A percentile compares a stretch with the other conserved stretches of the same genome.
These are phyloP conservation scores for Fusarium piperis DNA, from an alignment of 2,329 filamentous ascomycete species.

Conservation along the genomic window DNA sequence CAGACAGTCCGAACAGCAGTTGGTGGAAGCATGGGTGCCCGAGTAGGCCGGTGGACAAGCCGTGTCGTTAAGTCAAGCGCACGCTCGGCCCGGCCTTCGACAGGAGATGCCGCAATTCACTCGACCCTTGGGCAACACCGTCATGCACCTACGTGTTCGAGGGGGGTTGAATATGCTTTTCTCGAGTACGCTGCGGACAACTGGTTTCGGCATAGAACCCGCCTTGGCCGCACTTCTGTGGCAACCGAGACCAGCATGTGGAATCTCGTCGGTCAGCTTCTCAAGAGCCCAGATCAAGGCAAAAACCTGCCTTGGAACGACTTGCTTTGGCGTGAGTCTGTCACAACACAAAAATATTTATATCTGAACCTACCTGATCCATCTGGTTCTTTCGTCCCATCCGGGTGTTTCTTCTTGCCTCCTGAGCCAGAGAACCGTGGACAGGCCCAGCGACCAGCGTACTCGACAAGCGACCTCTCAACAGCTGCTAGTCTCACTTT, in stretches of 20 bases:
- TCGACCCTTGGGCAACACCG: not conserved
- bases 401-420: not conserved
- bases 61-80: not conserved
- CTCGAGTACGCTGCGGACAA: not conserved
- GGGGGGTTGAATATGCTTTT: not conserved
- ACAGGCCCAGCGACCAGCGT: not conserved
- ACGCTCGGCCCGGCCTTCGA: accelerated
- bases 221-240: accelerated
- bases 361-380: accelerated
- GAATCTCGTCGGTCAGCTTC: not conserved
- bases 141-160: not conserved
- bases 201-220: not conserved
- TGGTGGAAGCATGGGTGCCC: not conserved
- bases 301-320: not conserved
- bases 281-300: not conserved
- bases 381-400: not conserved
- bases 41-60: not conserved
- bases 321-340: not conserved
- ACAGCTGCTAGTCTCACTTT: not conserved
- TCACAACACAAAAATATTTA: accelerated
- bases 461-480: not conserved
- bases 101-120: accelerated
- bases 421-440: not conserved
- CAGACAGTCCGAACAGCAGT: not conserved
- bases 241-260: not conserved